These are phyloP conservation scores for Caloboletus inedulis DNA, from an alignment of 1,284 basidiomycete genomes.

Conservation along the genomic window DNA sequence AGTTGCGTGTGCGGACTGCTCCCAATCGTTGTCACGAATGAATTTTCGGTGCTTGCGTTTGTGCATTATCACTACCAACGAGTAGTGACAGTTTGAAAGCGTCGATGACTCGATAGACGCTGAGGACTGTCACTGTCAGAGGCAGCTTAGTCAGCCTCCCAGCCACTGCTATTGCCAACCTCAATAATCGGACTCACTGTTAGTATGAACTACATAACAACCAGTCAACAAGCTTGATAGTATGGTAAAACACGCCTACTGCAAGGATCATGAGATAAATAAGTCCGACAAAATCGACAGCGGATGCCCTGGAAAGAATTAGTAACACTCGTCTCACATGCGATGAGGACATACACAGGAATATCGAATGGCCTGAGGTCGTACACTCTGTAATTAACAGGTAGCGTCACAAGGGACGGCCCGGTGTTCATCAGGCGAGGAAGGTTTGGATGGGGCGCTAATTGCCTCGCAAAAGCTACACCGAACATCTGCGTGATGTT, in stretches of 20 bases:
- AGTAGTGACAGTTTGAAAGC: not conserved
- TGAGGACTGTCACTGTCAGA: no score
- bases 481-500: conserved; percentile 35
- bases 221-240: conserved; percentile 28
- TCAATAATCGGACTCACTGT: conserved; percentile 36
- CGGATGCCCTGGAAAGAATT: conserved; percentile 52
- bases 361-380: conserved; percentile 69
- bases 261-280: conserved; percentile 71
- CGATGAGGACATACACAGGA: conserved; percentile 45
- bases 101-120: no score
- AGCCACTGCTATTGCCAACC: no score
- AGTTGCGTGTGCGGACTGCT: conserved; percentile 1
- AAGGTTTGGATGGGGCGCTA: conserved; percentile 34
- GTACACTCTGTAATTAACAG: conserved; percentile 48
- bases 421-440: conserved; percentile 46
- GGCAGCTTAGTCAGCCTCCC: no score
- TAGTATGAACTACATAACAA: conserved; percentile 37
- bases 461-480: conserved; percentile 34
- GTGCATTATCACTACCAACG: conserved; percentile 13
- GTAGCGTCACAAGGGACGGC: conserved; percentile 54
- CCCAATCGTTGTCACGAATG: conserved; percentile 12
- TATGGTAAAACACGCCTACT: conserved; percentile 33
- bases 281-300: conserved; percentile 70
- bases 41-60: conserved; percentile 27
- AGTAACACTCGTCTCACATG: not conserved